These are phyloP conservation scores for Neurospora sp. DNA, from an alignment of 495 filamentous ascomycete species.

Conservation along the genomic window DNA sequence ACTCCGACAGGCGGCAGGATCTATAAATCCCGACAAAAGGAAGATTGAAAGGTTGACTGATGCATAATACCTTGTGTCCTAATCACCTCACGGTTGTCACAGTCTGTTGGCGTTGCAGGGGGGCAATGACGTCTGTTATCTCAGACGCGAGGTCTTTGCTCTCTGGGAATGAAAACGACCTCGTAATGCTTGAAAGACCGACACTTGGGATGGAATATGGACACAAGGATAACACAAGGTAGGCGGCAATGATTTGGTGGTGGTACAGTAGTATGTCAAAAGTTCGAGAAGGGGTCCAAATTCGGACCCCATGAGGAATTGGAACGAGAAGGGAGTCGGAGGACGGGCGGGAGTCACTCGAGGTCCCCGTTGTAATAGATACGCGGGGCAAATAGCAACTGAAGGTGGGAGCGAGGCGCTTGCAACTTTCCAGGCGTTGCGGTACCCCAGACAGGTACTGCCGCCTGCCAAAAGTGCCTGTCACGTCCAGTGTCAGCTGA, in stretches of 20 bases:
- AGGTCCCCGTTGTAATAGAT: background rate
- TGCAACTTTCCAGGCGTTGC: background rate
- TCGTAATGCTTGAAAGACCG: background rate
- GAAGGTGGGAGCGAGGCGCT: background rate
- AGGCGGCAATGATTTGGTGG: background rate
- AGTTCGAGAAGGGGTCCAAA: slow-evolving; percentile 15
- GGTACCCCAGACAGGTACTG: background rate
- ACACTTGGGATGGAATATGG: background rate
- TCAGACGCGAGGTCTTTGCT: background rate
- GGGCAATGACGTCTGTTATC: background rate
- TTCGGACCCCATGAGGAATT: slow-evolving; percentile 15
- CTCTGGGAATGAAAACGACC: background rate
- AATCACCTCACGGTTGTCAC: background rate
- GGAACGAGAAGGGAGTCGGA: slow-evolving; percentile 1
- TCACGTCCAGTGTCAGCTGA: background rate
- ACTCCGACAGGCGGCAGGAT: background rate
- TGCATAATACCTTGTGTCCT: background rate
- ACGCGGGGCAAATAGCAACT: slow-evolving; percentile 18
- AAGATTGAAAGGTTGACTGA: background rate
- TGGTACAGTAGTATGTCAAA: background rate
- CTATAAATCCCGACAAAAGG: background rate
- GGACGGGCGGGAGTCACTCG: slow-evolving; percentile 5
- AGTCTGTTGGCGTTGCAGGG: background rate
- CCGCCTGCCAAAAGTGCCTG: background rate
- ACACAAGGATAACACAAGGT: background rate